Conservation (phyloP, 78 protist genomes). For the Dictyostelium citrinum region DNA sequence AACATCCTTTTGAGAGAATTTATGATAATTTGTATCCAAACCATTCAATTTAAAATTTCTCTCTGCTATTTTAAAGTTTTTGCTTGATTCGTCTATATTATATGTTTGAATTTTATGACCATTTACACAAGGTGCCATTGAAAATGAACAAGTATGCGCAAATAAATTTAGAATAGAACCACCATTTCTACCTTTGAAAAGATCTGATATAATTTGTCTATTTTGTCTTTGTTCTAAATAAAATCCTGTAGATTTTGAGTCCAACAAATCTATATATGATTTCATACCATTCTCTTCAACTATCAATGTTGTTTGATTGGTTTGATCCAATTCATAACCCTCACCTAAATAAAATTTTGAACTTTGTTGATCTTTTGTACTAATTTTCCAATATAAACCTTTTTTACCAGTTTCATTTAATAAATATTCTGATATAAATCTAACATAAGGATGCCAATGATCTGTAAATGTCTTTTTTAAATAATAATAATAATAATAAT, state of each 20-base stretch:
- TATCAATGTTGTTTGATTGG: not conserved
- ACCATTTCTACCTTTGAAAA: slow-evolving; percentile 11
- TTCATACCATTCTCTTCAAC: slow-evolving; percentile 60
- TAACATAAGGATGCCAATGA: slow-evolving; percentile 8
- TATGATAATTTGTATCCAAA: not conserved
- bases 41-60: slow-evolving; percentile 47
- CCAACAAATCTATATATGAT: not conserved
- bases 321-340: not conserved
- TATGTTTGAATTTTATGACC: not conserved
- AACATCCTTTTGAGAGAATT: slow-evolving; percentile 5
- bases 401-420: slow-evolving; percentile 31
- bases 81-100: not conserved
- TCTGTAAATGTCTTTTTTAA: slow-evolving; percentile 34
- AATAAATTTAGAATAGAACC: slow-evolving; percentile 35
- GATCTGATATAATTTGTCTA: not conserved
- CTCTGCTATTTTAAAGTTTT: not conserved
- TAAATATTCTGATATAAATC: slow-evolving; percentile 15
- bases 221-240: slow-evolving; percentile 34
- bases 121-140: not conserved
- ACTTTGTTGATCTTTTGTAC: not conserved
- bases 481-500: too few species aligned
- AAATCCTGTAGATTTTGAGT: slow-evolving; percentile 19
- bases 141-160: slow-evolving; percentile 41
- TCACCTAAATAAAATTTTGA: slow-evolving; percentile 24
- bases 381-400: slow-evolving; percentile 55